Conservation (phyloP, 257 asterid species). For the Salvia hispanica region DNA sequence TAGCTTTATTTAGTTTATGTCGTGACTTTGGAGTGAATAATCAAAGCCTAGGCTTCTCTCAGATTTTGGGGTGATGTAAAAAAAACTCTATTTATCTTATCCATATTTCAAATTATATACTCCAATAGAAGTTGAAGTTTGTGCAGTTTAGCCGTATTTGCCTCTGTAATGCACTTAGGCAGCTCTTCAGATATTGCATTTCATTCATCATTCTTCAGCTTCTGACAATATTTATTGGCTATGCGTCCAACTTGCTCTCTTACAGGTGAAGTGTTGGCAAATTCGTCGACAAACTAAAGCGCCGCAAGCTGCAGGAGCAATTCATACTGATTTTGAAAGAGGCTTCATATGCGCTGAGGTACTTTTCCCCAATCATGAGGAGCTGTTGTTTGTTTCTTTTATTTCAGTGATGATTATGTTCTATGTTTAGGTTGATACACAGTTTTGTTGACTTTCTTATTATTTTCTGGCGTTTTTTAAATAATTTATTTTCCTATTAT, state of each 20-base stretch:
- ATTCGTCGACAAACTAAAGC: constrained; percentile 86
- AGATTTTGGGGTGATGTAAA: too few relatives aligned
- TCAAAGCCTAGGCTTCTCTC: too few relatives aligned
- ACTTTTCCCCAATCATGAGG: neutral
- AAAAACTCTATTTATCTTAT: too few relatives aligned
- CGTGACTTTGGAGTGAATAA: neutral
- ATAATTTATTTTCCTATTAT: too few relatives aligned
- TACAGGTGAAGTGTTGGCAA: constrained; percentile 99
- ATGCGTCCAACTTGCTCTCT: constrained; percentile 18
- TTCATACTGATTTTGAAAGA: constrained; percentile 92
- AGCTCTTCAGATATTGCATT: neutral
- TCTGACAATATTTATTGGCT: neutral
- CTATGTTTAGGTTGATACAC: too few relatives aligned
- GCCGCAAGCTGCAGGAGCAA: constrained; percentile 99
- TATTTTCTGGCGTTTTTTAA: too few relatives aligned
- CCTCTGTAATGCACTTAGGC: neutral
- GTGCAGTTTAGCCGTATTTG: neutral
- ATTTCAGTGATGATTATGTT: too few relatives aligned
- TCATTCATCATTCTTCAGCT: neutral
- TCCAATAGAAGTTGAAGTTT: constrained; percentile 9
- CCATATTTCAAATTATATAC: neutral
- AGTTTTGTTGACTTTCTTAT: neutral
- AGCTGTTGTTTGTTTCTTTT: too few relatives aligned
- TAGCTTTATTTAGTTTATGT: neutral
- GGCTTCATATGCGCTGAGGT: constrained; percentile 99